Base-by-base conservation (phyloP, 495 filamentous ascomycete genomes). In the Aspergillus avenaceus region DNA sequence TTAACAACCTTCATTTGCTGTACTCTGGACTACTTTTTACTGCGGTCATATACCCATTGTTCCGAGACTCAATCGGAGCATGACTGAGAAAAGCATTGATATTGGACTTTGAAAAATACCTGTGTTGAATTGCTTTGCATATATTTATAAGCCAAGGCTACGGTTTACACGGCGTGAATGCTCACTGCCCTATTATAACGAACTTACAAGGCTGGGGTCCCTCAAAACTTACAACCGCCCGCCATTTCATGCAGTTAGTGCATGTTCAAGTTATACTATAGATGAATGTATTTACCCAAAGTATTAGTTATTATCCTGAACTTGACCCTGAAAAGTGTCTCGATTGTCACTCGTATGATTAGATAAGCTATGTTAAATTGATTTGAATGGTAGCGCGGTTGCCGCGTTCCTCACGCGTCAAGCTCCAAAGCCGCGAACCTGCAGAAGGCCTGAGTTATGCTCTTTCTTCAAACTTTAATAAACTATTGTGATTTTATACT, bases 361-460 rank as follows among this genome's bases (percentile, higher is more conserved):
- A 65, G 47, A 52, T 66, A 60, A 66, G 54, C 50, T 13, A 48
- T 44, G 22, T 31, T 31, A 6, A 13, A 13, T 44, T 23, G 50
- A 32, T 25, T 52, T 32, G 49, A 37, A 32, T 52, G 27, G 29
- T 29, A 48, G 55, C 57, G 44, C 43, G 46, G 23, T 26, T 27
- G 46, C 34, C 48, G 56, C 47, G 51, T 46, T n/a, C n/a, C 51
- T 29, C 38, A 58, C 63, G 63, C 63, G 63, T 64, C 56, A 52
- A 66, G 63, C 53, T 61, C 52, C 51, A 37, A 52, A 21, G 34
- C 45, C n/a, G 21, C 42, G 31, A 12, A 25, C 8, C 32, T 14
- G 23, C 23, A 8, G 23, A 8, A 31, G 28, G 14, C 13, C 22
- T 24, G 18, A 18, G 13, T n/a, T 25, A 4, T 26, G 16, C 29